Percentiles rank a stretch among this genome's conserved stretches.
These are phyloP conservation scores for Fusarium annulatum DNA, from an alignment of 2,329 filamentous ascomycete genomes.

Conservation along the genomic window DNA sequence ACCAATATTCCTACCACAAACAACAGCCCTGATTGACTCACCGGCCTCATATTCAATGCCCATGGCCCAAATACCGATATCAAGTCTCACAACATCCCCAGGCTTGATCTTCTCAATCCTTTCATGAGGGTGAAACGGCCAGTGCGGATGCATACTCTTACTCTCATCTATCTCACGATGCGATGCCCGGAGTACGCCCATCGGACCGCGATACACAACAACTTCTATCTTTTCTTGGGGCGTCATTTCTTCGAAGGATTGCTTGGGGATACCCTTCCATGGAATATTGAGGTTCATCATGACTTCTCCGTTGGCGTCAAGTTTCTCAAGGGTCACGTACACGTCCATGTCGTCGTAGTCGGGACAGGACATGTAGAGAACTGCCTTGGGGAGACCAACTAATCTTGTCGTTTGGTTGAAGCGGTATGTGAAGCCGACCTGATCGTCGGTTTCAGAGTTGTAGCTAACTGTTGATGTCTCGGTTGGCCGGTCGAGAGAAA, in stretches of 20 bases:
- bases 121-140: constrained; percentile 19
- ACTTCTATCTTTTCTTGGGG: constrained; percentile 9
- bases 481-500: fast-evolving
- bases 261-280: not conserved
- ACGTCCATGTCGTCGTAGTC: constrained; percentile 16
- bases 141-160: constrained; percentile 19
- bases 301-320: not conserved
- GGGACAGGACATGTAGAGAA: constrained; percentile 1
- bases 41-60: constrained; percentile 19
- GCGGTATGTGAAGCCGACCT: not conserved
- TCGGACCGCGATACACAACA: not conserved
- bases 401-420: constrained; percentile 2
- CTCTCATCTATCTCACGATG: constrained; percentile 16
- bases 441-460: constrained; percentile 11
- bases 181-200: constrained; percentile 4
- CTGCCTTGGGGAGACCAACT: constrained; percentile 13
- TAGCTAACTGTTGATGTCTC: not conserved
- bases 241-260: not conserved
- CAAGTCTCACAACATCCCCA: not conserved
- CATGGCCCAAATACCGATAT: constrained; percentile 20
- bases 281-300: constrained; percentile 20
- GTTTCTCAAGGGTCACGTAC: constrained; percentile 4
- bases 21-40: not conserved
- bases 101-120: not conserved
- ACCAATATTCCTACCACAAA: not conserved